Conservation (phyloP, 495 filamentous ascomycete species). For the Talaromyces nanjingensis region DNA sequence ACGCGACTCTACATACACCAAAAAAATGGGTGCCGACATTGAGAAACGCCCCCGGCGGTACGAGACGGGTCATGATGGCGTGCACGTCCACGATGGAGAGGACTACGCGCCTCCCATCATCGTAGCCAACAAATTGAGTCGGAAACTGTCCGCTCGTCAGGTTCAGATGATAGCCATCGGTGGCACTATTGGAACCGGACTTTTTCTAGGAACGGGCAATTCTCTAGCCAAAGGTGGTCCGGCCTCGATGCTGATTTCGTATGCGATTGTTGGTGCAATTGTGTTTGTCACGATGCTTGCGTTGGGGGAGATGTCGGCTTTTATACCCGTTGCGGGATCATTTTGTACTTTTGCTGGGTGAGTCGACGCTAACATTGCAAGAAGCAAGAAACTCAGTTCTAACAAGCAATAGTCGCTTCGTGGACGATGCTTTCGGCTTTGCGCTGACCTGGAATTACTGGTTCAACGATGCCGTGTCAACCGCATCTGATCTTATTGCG, state of each 20-base stretch:
- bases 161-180: conserved; percentile 63
- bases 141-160: conserved; percentile 36
- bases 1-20: background rate
- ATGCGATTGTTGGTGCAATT: conserved; percentile 47
- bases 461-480: conserved; percentile 53
- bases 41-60: conserved; percentile 3
- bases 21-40: background rate
- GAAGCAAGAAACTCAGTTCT: conserved; percentile 4
- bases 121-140: conserved; percentile 5
- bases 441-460: conserved; percentile 68
- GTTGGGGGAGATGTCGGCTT: conserved; percentile 45
- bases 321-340: conserved; percentile 42
- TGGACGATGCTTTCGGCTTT: conserved; percentile 64
- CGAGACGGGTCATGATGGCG: background rate
- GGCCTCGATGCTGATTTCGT: conserved; percentile 62
- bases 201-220: conserved; percentile 65
- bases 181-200: conserved; percentile 68
- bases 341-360: conserved; percentile 48
- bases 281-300: conserved; percentile 44
- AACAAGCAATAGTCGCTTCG: conserved; percentile 44
- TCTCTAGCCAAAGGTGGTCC: conserved; percentile 60
- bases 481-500: conserved; percentile 47
- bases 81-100: background rate
- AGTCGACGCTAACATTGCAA: conserved; percentile 11
- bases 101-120: conserved; percentile 1